Percentiles rank a stretch among this genome's conserved stretches.
Conservation (phyloP, 768 basidiomycete genomes). For the Termitomyces sp. region DNA sequence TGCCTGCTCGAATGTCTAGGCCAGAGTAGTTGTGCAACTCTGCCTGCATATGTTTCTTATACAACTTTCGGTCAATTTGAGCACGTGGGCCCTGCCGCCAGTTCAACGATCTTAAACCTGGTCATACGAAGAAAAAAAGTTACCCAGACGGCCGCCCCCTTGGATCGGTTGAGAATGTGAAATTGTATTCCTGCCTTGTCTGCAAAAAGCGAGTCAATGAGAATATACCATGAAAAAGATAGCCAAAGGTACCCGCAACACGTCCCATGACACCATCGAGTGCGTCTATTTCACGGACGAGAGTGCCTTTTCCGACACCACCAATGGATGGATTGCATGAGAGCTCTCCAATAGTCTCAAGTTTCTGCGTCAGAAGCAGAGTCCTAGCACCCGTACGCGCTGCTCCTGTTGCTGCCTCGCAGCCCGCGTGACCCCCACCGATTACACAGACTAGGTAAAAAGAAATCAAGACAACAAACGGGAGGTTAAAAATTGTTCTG, state of each 20-base stretch:
- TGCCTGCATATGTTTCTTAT: constrained; percentile 79
- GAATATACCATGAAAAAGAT: neutral
- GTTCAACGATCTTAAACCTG: neutral
- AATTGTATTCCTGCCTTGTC: constrained; percentile 90
- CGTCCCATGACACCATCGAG: constrained; percentile 82
- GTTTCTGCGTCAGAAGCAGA: constrained; percentile 72
- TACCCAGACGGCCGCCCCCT: constrained; percentile 88
- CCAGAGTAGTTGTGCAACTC: constrained; percentile 59
- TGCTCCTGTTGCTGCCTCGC: constrained; percentile 84
- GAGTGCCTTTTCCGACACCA: constrained; percentile 86
- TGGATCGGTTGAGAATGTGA: constrained; percentile 78
- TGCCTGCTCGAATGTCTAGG: constrained; percentile 64
- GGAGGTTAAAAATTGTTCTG: neutral
- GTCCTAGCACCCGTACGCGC: constrained; percentile 82
- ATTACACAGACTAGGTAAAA: constrained; percentile 64
- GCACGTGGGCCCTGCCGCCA: constrained; percentile 74
- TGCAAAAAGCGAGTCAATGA: constrained; percentile 18
- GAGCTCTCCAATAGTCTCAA: constrained; percentile 75
- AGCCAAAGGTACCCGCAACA: constrained; percentile 56
- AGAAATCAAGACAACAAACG: neutral
- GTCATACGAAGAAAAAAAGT: constrained; percentile 14
- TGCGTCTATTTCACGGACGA: constrained; percentile 90
- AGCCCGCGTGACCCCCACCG: constrained; percentile 91
- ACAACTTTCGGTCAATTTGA: constrained; percentile 81
- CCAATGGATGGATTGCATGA: constrained; percentile 94